Evolutionary conservation across 2,329 filamentous ascomycete species (phyloP).

Genomic region (Basipetospora chlamydospora): DNA sequence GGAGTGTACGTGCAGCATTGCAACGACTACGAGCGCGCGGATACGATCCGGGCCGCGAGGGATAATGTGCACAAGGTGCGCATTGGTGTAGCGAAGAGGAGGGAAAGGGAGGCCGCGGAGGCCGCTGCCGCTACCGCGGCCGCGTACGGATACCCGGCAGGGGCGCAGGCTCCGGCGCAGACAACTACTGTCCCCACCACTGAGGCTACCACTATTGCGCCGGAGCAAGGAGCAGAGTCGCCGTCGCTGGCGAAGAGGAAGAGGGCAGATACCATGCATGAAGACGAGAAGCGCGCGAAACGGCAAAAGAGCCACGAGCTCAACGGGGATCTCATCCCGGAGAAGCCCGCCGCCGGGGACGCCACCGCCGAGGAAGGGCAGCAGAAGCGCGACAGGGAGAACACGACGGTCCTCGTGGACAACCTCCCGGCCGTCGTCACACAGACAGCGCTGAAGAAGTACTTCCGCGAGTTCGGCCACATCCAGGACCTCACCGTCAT

Average conservation of each 20-base stretch:
- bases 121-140: no score
- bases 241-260: conserved; percentile 54
- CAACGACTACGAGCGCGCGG: conserved; percentile 75
- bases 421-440: conserved; percentile 58
- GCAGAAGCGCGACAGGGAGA: conserved; percentile 73
- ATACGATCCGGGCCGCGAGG: conserved; percentile 58
- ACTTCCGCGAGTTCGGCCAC: conserved; percentile 80
- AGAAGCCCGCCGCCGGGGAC: conserved; percentile 7
- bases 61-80: conserved; percentile 57
- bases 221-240: conserved; percentile 15
- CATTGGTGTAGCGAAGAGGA: conserved; percentile 47
- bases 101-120: conserved; percentile 49
- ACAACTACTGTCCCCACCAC: no score
- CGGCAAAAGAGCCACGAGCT: conserved; percentile 40
- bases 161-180: conserved; percentile 13
- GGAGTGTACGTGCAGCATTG: conserved; percentile 67
- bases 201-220: conserved; percentile 13
- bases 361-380: conserved; percentile 15
- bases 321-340: conserved; percentile 15
- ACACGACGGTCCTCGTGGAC: conserved; percentile 69
- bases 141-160: conserved; percentile 25
- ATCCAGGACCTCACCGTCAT: conserved; percentile 65
- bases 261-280: conserved; percentile 34
- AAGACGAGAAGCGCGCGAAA: conserved; percentile 43
- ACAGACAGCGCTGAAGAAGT: conserved; percentile 65